Evolutionary conservation across 2,329 filamentous ascomycete genomes (phyloP).

Genomic region (Cladosporium sphaerospermum): DNA sequence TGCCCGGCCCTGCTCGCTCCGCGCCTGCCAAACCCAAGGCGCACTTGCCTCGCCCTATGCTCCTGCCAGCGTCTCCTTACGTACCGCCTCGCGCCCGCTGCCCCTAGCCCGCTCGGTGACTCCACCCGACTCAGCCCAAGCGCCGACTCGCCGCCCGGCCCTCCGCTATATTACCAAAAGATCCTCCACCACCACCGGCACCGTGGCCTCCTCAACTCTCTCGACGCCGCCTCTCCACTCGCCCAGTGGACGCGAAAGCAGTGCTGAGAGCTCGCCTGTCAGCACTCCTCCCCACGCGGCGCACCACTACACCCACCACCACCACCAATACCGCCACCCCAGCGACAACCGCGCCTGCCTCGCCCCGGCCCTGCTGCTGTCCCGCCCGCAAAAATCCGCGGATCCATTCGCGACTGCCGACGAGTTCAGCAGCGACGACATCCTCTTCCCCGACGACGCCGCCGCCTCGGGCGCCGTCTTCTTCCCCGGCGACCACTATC

Average conservation of each 20-base stretch:
- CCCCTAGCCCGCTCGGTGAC: not conserved
- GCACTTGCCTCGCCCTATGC: not conserved
- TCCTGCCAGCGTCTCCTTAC: not conserved
- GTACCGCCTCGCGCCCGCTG: not conserved
- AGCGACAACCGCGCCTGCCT: conserved; percentile 10
- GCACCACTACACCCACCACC: conserved; percentile 6
- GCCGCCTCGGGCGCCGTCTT: conserved; percentile 12
- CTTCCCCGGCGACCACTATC: not conserved
- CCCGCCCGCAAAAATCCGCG: conserved; percentile 16
- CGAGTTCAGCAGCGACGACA: conserved; percentile 26
- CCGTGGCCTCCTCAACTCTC: conserved; percentile 17
- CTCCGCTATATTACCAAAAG: conserved; percentile 11
- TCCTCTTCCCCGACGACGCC: conserved; percentile 26
- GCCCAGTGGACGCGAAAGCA: conserved; percentile 19
- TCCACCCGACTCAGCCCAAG: conserved; percentile 11
- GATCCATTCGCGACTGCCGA: conserved; percentile 17
- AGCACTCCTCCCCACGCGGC: conserved; percentile 20
- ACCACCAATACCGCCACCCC: not conserved
- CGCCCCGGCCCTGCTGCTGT: conserved; percentile 13
- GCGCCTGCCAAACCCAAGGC: too few species aligned
- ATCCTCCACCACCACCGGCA: conserved; percentile 9
- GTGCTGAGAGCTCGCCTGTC: conserved; percentile 24
- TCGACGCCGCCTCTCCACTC: conserved; percentile 19
- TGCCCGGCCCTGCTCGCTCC: too few species aligned
- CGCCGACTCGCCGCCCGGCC: conserved; percentile 4